A percentile compares a stretch with the other conserved stretches of the same genome.
phyloP scores from a whole-genome alignment of 345 rosid genomes.

The Rhizophora mangle region DNA sequence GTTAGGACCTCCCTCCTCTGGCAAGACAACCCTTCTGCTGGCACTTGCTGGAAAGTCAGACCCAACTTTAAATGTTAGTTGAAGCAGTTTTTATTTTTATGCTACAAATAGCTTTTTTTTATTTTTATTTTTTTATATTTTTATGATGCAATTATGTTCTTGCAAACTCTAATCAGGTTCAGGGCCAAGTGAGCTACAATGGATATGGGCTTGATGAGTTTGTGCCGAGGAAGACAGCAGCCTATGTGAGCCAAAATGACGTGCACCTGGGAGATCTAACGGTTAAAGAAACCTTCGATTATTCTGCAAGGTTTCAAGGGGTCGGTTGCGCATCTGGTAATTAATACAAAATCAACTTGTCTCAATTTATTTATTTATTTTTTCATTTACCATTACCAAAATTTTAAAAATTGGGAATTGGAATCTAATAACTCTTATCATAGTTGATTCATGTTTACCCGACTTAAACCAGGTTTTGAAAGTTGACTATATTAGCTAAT shows the following conservation, averaged over 20 bases:
- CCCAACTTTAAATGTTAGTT: constrained; percentile 52
- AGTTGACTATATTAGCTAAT: too few relatives aligned
- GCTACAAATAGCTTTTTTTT: not conserved
- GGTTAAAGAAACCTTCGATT: constrained; percentile 86
- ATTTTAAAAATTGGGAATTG: too few relatives aligned
- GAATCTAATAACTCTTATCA: too few relatives aligned
- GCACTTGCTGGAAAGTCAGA: constrained; percentile 80
- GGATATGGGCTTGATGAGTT: constrained; percentile 63
- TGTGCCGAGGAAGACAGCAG: constrained; percentile 81
- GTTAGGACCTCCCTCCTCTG: constrained; percentile 87
- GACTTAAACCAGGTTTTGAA: too few relatives aligned
- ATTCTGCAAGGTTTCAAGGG: constrained; percentile 90
- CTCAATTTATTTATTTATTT: too few relatives aligned
- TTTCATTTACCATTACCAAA: too few relatives aligned
- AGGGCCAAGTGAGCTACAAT: constrained; percentile 68
- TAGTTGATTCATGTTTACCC: too few relatives aligned
- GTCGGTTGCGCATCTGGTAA: constrained; percentile 87
- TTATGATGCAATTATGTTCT: too few relatives aligned
- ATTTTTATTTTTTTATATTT: too few relatives aligned
- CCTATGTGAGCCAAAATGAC: constrained; percentile 90
- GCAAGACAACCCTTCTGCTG: constrained; percentile 73
- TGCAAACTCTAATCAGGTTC: constrained; percentile 38
- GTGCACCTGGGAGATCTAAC: constrained; percentile 88
- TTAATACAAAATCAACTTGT: too few relatives aligned
- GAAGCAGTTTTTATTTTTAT: too few relatives aligned